Evolutionary conservation across 1,284 basidiomycete species (phyloP).

Genomic region (Spongispora temasekensis): DNA sequence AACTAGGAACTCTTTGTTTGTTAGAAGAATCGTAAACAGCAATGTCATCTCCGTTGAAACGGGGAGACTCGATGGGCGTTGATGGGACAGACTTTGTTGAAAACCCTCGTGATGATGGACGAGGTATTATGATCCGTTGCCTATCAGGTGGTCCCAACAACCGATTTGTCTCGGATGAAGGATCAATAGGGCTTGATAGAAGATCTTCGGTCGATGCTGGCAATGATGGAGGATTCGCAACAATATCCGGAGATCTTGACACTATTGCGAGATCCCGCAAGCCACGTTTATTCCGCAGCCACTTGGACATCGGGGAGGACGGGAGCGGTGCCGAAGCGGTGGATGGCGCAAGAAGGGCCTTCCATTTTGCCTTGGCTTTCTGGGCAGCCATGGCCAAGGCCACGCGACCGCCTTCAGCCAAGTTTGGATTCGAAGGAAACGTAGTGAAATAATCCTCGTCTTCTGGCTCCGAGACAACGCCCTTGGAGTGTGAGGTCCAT

Average conservation of each 20-base stretch:
- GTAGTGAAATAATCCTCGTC: slow-evolving; percentile 43
- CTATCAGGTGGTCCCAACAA: slow-evolving; percentile 27
- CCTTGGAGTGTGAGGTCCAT: slow-evolving; percentile 50
- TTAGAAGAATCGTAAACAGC: slow-evolving; percentile 77
- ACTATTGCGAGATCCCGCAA: slow-evolving; percentile 9
- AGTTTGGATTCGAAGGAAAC: slow-evolving; percentile 24
- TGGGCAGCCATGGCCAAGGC: slow-evolving; percentile 48
- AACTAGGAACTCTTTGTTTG: slow-evolving; percentile 81
- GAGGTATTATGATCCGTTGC: slow-evolving; percentile 37
- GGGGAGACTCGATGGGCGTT: slow-evolving; percentile 39
- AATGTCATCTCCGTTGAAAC: slow-evolving; percentile 45
- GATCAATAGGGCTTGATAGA: slow-evolving; percentile 26
- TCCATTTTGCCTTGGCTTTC: slow-evolving; percentile 62
- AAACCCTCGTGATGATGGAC: slow-evolving; percentile 41
- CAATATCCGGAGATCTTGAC: slow-evolving; percentile 27
- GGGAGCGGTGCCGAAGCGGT: slow-evolving; percentile 36
- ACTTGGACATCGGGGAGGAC: slow-evolving; percentile 34
- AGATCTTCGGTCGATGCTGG: slow-evolving; percentile 27
- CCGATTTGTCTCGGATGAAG: slow-evolving; percentile 4
- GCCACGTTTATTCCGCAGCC: slow-evolving; percentile 30
- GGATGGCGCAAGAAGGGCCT: slow-evolving; percentile 44
- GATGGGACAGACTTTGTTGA: slow-evolving; percentile 40
- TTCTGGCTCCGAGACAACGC: slow-evolving; percentile 39
- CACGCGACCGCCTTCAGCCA: slow-evolving; percentile 40
- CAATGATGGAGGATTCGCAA: slow-evolving; percentile 27